A percentile compares a stretch with the other conserved stretches of the same genome.
Conservation (phyloP, 495 filamentous ascomycete genomes). For the Penicillium parvum region DNA sequence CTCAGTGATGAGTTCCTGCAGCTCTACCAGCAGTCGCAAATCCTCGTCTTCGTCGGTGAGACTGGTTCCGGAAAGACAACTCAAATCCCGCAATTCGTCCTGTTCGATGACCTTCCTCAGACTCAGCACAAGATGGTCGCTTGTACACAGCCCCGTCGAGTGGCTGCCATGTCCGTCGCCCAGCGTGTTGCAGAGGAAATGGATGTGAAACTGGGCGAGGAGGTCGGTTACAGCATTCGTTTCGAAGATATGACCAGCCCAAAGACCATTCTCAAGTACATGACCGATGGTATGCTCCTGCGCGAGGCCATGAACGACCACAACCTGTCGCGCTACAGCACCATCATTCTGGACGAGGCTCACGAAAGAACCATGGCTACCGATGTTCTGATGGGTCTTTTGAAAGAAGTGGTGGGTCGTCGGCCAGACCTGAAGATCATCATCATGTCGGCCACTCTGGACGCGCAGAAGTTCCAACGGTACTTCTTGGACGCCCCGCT, state of each 20-base stretch:
- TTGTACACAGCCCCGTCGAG: slow-evolving; percentile 96
- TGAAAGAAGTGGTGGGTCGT: slow-evolving; percentile 78
- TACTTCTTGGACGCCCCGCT: slow-evolving; percentile 95
- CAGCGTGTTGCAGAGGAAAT: slow-evolving; percentile 97
- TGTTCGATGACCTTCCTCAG: slow-evolving; percentile 94
- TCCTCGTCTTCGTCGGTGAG: slow-evolving; percentile 97
- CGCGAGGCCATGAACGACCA: slow-evolving; percentile 98
- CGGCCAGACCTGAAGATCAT: slow-evolving; percentile 90
- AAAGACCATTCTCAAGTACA: slow-evolving; percentile 96
- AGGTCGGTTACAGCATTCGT: slow-evolving; percentile 98
- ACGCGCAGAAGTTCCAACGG: slow-evolving; percentile 96
- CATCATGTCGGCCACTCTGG: slow-evolving; percentile 96
- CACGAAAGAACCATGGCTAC: slow-evolving; percentile 95
- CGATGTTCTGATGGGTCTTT: slow-evolving; percentile 90
- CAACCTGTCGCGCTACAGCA: slow-evolving; percentile 85
- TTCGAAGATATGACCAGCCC: slow-evolving; percentile 93
- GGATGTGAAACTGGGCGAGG: slow-evolving; percentile 89
- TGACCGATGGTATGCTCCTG: slow-evolving; percentile 99
- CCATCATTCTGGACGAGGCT: slow-evolving; percentile 97
- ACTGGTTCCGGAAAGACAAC: slow-evolving; percentile 99
- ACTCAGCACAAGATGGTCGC: slow-evolving; percentile 81
- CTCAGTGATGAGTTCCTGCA: slow-evolving; percentile 84
- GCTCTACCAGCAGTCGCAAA: slow-evolving; percentile 87
- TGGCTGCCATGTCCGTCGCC: slow-evolving; percentile 98
- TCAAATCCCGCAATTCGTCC: slow-evolving; percentile 96